Percentiles rank a stretch among this genome's conserved stretches.
Conservation (phyloP, 2,329 filamentous ascomycete genomes). For the Chaetomium sp. region DNA sequence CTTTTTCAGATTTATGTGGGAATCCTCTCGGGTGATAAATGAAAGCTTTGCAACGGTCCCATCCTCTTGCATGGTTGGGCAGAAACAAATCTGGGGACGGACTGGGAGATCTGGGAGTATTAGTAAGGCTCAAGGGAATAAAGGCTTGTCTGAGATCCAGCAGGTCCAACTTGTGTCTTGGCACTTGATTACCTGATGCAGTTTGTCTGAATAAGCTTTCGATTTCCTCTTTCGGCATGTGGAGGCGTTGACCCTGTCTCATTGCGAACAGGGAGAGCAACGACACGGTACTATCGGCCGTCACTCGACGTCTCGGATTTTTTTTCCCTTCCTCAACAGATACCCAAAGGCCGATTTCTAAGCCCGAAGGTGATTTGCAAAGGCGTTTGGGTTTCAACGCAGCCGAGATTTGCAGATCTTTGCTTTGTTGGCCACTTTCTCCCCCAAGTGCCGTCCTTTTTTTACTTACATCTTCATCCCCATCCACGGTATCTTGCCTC, state of each 20-base stretch:
- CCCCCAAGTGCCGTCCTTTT: not conserved
- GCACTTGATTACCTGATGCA: not conserved
- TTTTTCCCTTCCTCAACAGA: not conserved
- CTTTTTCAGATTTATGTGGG: not conserved
- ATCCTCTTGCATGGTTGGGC: not conserved
- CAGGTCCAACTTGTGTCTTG: not conserved
- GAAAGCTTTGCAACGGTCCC: not conserved
- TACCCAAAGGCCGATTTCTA: not conserved
- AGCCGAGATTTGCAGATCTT: not conserved
- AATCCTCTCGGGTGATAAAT: not conserved
- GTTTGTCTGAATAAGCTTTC: not conserved
- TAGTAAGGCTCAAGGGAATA: not conserved
- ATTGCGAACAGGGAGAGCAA: not conserved
- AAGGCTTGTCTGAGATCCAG: not conserved
- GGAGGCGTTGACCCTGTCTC: not conserved
- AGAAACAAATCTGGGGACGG: not conserved
- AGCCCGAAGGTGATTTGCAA: not conserved
- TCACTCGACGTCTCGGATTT: not conserved
- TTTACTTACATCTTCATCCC: not conserved
- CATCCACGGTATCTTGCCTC: not conserved
- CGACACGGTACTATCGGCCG: not conserved
- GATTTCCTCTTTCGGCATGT: not conserved
- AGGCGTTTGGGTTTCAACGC: not conserved
- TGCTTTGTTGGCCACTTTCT: not conserved
- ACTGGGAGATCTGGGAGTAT: not conserved